Evolutionary conservation across 2,329 filamentous ascomycete genomes (phyloP).

Genomic region (Myriosclerotinia duriaeana): DNA sequence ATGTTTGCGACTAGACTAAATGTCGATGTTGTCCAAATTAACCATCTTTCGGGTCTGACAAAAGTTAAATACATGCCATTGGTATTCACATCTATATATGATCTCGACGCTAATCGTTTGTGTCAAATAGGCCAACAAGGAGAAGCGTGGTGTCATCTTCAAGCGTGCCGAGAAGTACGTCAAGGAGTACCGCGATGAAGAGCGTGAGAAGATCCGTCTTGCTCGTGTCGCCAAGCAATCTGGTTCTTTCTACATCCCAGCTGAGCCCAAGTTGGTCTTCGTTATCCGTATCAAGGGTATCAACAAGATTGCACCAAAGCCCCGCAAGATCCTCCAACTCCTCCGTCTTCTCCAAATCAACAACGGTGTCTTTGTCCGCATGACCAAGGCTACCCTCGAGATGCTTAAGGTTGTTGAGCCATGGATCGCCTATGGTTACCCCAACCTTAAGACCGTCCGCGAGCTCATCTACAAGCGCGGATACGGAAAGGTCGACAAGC

Average conservation of each 20-base stretch:
- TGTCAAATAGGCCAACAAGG: conserved; percentile 80
- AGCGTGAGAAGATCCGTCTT: conserved; percentile 98
- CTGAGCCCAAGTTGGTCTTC: conserved; percentile 95
- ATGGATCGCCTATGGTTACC: conserved; percentile 98
- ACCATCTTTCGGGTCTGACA: conserved; percentile 99
- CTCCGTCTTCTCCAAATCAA: conserved; percentile 99
- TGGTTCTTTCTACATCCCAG: conserved; percentile 90
- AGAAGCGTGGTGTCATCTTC: conserved; percentile 98
- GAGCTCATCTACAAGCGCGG: conserved; percentile 99
- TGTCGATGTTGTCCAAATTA: conserved; percentile 96
- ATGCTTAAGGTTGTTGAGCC: conserved; percentile 99
- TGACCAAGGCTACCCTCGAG: conserved; percentile 96
- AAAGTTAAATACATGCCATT: conserved; percentile 35
- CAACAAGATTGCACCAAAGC: conserved; percentile 99
- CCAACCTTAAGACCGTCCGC: conserved; percentile 98
- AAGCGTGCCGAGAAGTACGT: conserved; percentile 99
- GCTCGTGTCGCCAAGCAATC: conserved; percentile 84
- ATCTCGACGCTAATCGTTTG: conserved; percentile 43
- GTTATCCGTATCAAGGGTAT: conserved; percentile 99
- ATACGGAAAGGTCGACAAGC: conserved; percentile 98
- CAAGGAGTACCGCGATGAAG: conserved; percentile 97
- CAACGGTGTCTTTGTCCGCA: conserved; percentile 96
- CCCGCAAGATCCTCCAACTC: conserved; percentile 99
- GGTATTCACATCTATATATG: conserved; percentile 28
- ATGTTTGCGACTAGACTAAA: conserved; percentile 80